Conservation (phyloP, 129 eudicot species). For the Kitagawia praeruptora region DNA sequence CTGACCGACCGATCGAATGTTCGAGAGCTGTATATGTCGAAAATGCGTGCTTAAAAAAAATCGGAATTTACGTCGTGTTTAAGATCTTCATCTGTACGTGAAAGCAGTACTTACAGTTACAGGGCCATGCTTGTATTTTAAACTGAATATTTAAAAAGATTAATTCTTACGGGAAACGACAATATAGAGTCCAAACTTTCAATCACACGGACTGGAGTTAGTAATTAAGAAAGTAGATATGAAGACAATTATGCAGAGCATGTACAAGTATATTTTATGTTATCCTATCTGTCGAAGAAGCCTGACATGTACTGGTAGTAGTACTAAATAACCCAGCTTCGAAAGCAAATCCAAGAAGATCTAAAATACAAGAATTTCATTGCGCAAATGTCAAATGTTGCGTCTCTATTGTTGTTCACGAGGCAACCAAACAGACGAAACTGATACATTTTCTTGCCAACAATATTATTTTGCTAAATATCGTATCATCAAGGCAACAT, state of each 20-base stretch:
- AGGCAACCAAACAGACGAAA: not conserved
- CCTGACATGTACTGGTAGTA: constrained; percentile 16
- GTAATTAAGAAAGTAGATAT: not conserved
- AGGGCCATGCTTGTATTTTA: not conserved
- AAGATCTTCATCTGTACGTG: not conserved
- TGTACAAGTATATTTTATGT: constrained; percentile 12
- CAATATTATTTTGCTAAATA: not conserved
- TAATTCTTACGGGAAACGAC: not conserved
- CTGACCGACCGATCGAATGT: no score
- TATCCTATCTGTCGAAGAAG: constrained; percentile 25
- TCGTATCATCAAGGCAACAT: not conserved
- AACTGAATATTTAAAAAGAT: not conserved
- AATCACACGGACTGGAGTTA: not conserved
- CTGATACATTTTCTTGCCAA: not conserved
- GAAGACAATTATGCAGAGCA: constrained; percentile 4
- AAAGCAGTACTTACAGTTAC: not conserved
- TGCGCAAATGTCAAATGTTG: constrained; percentile 33
- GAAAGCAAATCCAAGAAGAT: constrained; percentile 10
- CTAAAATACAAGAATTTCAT: constrained; percentile 30
- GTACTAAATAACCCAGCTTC: constrained; percentile 1
- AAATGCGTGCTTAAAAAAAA: no score
- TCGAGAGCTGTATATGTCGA: no score
- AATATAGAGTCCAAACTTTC: not conserved
- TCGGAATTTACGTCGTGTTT: not conserved
- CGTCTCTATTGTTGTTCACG: constrained; percentile 23